phyloP scores from a whole-genome alignment of 1,139 yeast genomes.

The Debaryomycetaceae sp. region DNA sequence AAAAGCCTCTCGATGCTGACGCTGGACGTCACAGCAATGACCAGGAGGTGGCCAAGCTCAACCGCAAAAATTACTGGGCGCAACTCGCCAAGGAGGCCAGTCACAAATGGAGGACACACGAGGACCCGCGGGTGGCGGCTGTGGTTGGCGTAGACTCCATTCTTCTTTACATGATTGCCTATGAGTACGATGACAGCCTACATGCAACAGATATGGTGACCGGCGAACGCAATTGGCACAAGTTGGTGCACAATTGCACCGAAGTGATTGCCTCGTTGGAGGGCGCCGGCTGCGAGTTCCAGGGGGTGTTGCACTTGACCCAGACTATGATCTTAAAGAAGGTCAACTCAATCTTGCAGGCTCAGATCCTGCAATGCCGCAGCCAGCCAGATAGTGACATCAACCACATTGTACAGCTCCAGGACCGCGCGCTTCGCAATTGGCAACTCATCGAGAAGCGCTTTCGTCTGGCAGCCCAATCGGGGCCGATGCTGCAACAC shows the following conservation, averaged over 20 bases:
- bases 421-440: slow-evolving; percentile 23
- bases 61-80: slow-evolving; percentile 25
- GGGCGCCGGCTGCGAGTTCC: slow-evolving; percentile 15
- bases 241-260: slow-evolving; percentile 20
- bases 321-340: slow-evolving; percentile 28
- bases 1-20: no score
- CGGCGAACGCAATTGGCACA: slow-evolving; percentile 34
- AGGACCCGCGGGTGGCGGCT: slow-evolving; percentile 20
- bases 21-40: slow-evolving; percentile 7
- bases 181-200: slow-evolving; percentile 33
- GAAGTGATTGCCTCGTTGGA: background rate
- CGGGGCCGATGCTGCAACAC: slow-evolving; percentile 8
- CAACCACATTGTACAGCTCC: slow-evolving; percentile 25
- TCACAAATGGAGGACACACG: slow-evolving; percentile 18
- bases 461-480: no score
- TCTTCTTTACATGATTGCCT: slow-evolving; percentile 25
- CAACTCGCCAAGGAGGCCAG: slow-evolving; percentile 26
- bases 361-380: no score
- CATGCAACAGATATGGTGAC: slow-evolving; percentile 24
- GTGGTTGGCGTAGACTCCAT: slow-evolving; percentile 31
- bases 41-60: slow-evolving; percentile 4
- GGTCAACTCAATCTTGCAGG: slow-evolving; percentile 23
- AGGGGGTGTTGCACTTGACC: slow-evolving; percentile 27
- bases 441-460: no score
- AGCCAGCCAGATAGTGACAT: no score